Evolutionary conservation across 2,329 filamentous ascomycete genomes (phyloP), one percentile per base, ranked within the genome.

Genomic region (Scedosporium boydii): DNA sequence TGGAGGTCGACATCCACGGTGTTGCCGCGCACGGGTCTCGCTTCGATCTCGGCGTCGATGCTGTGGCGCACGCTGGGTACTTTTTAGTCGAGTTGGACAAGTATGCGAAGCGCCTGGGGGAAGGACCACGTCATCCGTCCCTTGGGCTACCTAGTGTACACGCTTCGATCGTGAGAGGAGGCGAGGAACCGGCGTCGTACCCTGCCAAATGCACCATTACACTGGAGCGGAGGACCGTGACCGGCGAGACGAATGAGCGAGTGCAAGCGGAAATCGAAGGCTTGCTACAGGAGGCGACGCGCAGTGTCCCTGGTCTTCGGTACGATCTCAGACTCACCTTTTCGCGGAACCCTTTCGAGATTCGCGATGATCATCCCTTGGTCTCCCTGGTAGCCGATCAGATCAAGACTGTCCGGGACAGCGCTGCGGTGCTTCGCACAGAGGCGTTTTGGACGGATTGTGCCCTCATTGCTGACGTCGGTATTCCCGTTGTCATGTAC

Each of bases 151-250:
- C 73, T 4, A 77, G 73, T 2, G 68, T 82, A 3, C 81, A 83
- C 57, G 79, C 77, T 4, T 77, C 77, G 0, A 64, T 79, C 5
- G 78, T 83, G 53, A 73, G 72, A 12, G 80, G 81, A 1, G 80
- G 81, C 0, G 78, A 83, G 61, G 82, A 83, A 59, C 70, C 73
- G 0, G 80, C 80, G 0, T 82, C 78, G 0, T 84, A 84, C 59
- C 80, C 80, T 0, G 77, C 73, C 0, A 69, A 70, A n/a, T 82
- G 80, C 68, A 79, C 72, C 0, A 70, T 83, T 18, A 75, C 74
- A 0, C 59, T 83, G 1, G 81, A 84, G 64, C 74, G 78, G 5
- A 76, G 81, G 6, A 83, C 79, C 0, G 66, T 83, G 0, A 69
- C 77, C 2, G 73, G 71, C 3, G 78, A 83, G 66, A 77, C 76